Conservation (phyloP, 768 basidiomycete genomes). For the Trametes meyenii region DNA sequence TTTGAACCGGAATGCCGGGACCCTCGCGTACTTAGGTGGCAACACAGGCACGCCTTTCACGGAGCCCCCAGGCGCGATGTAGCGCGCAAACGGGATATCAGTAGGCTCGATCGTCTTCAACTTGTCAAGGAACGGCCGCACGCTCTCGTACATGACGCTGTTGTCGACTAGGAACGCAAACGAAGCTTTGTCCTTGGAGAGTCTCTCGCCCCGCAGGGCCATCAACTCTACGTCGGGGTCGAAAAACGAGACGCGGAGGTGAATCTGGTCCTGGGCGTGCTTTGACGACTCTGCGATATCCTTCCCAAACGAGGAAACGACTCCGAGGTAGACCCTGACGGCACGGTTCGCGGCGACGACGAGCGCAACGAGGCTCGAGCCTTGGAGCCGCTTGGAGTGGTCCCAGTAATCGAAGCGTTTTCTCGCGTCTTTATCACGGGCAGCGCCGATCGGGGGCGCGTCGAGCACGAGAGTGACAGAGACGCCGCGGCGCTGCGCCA, state of each 20-base stretch:
- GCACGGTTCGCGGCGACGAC: constrained; percentile 40
- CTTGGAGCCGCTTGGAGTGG: constrained; percentile 58
- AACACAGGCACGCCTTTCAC: constrained; percentile 41
- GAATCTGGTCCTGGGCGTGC: constrained; percentile 37
- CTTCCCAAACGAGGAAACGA: constrained; percentile 43
- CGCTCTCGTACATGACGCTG: constrained; percentile 66
- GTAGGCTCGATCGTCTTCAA: constrained; percentile 57
- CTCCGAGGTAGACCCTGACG: constrained; percentile 54
- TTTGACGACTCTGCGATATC: constrained; percentile 53
- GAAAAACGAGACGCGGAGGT: constrained; percentile 62
- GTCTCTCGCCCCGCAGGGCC: constrained; percentile 40
- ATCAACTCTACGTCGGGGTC: constrained; percentile 57
- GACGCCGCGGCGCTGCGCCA: constrained; percentile 52
- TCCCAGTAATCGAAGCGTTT: constrained; percentile 63
- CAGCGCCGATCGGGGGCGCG: constrained; percentile 54
- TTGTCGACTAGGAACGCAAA: constrained; percentile 55
- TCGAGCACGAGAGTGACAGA: constrained; percentile 49
- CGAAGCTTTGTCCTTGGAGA: constrained; percentile 28
- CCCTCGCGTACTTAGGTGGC: constrained; percentile 56
- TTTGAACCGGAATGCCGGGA: constrained; percentile 59
- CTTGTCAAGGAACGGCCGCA: constrained; percentile 68
- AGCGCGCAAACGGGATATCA: constrained; percentile 54
- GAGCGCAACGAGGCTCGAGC: constrained; percentile 66
- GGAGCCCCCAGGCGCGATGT: constrained; percentile 46
- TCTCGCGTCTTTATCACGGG: constrained; percentile 43